These are phyloP conservation scores for Penicillium cataractarum DNA, from an alignment of 495 filamentous ascomycete species.

Conservation along the genomic window DNA sequence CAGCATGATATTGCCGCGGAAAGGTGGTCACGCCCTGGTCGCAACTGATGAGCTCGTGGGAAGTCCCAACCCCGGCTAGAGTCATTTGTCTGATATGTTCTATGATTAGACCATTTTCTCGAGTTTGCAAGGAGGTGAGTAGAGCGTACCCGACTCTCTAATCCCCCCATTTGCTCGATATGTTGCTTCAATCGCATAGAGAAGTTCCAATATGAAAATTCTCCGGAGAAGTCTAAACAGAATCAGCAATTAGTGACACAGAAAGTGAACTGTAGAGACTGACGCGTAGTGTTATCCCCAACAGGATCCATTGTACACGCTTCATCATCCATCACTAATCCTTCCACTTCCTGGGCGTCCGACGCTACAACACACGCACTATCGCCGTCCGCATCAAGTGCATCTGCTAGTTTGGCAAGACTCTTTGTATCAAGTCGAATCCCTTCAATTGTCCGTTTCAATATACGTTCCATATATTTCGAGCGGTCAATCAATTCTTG, in stretches of 20 bases:
- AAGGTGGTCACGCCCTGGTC: slow-evolving; percentile 8
- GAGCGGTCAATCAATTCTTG: slow-evolving; percentile 27
- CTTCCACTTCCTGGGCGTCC: slow-evolving; percentile 23
- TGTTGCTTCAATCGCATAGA: slow-evolving; percentile 40
- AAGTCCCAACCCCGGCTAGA: not conserved
- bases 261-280: not conserved
- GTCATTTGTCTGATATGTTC: not conserved
- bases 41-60: slow-evolving; percentile 3
- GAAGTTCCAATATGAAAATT: slow-evolving; percentile 49
- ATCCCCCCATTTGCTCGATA: slow-evolving; percentile 32
- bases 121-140: not conserved
- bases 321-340: slow-evolving; percentile 29
- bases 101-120: not conserved
- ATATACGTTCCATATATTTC: slow-evolving; percentile 35
- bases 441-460: slow-evolving; percentile 25
- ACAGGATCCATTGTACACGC: slow-evolving; percentile 36
- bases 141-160: slow-evolving; percentile 20
- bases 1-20: slow-evolving; percentile 35
- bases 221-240: slow-evolving; percentile 41
- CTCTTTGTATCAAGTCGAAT: slow-evolving; percentile 28
- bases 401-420: slow-evolving; percentile 24
- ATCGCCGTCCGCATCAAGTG: slow-evolving; percentile 9
- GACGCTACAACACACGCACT: not conserved
- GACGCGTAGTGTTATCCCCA: slow-evolving; percentile 36
- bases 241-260: not conserved